phyloP scores from a whole-genome alignment of 805 yeast species.

The Ogataea naganishii region DNA sequence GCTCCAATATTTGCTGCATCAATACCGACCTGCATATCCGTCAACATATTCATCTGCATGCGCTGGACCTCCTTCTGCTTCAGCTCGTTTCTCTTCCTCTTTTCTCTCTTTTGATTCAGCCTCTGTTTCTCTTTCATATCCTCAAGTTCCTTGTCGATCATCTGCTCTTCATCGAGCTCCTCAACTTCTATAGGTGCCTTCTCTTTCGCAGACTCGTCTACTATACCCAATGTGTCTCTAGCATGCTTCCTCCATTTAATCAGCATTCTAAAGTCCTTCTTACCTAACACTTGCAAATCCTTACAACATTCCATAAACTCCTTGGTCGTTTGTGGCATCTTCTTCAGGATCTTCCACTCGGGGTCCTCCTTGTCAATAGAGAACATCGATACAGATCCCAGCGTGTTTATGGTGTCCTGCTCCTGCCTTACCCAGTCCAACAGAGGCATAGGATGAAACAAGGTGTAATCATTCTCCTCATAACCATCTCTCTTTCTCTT shows the following conservation, averaged over 20 bases:
- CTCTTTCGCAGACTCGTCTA: constrained; percentile 42
- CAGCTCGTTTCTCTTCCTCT: constrained; percentile 69
- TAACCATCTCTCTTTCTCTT: constrained; percentile 92
- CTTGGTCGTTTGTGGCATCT: constrained; percentile 65
- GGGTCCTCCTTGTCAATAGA: constrained; percentile 52
- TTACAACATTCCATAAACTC: constrained; percentile 79
- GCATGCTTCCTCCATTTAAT: constrained; percentile 86
- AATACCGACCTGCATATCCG: constrained; percentile 87
- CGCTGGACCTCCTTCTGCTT: constrained; percentile 84
- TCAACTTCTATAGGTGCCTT: constrained; percentile 51
- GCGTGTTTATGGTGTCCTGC: constrained; percentile 74
- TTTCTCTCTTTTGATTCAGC: constrained; percentile 66
- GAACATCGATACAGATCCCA: constrained; percentile 68
- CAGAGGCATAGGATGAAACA: constrained; percentile 62
- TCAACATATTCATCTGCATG: constrained; percentile 93
- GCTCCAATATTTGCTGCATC: constrained; percentile 82
- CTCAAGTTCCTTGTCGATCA: constrained; percentile 76
- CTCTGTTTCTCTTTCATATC: constrained; percentile 65
- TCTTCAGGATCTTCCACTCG: constrained; percentile 65
- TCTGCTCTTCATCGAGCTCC: constrained; percentile 78
- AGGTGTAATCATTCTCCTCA: constrained; percentile 82
- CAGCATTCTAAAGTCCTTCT: constrained; percentile 80
- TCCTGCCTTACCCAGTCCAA: constrained; percentile 68
- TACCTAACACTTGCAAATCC: constrained; percentile 91
- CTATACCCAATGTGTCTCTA: constrained; percentile 65